Evolutionary conservation across 2,329 filamentous ascomycete species (phyloP), one percentile per base, ranked within the genome.

Genomic region (Rutstroemia sydowiana): DNA sequence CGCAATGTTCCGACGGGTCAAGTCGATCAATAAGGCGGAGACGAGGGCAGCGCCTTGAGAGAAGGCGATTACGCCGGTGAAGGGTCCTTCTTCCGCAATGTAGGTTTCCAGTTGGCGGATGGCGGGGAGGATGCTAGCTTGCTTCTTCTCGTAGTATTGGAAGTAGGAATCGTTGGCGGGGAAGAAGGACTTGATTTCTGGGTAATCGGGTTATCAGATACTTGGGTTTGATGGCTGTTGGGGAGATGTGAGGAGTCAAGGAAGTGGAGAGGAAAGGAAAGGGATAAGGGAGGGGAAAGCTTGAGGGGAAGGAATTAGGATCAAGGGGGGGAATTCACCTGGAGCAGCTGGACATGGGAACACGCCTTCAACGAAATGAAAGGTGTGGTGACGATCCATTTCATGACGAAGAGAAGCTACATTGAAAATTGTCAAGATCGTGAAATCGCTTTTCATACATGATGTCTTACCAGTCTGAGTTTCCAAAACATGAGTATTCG

Each of bases 41-140:
- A 77, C 78, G 8, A 77, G 71, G 0, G 73, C 73, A 2, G 52
- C 55, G 10, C 55, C 57, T 36, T 55, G 52, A 8, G 52, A 55
- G 34, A 55, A 59, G 10, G 16, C 55, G 7, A 59, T 13, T 0
- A 59, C 51, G 4, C 44, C 57, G 42, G 57, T 55, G 45, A 54
- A 59, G 1, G 55, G 57, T 2, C 55, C 55, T 8, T 57, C 45
- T 18, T 36, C 40, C 10, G 28, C 16, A 13, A 57, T 37, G 16
- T 43, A 57, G 9, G 6, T 23, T 3, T 42, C 31, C 2, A 57
- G 40, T 5, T 49, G 14, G 16, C 23, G 3, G 6, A 57, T 9
- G 13, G 52, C 55, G 4, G 40, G n/a, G 8, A 34, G 2, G 10
- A 13, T n/a, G 16, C 32, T 50, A 1, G 30, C 8, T 16, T 14